These are phyloP conservation scores for Aspergillus avenaceus DNA, from an alignment of 495 filamentous ascomycete genomes.

Conservation along the genomic window DNA sequence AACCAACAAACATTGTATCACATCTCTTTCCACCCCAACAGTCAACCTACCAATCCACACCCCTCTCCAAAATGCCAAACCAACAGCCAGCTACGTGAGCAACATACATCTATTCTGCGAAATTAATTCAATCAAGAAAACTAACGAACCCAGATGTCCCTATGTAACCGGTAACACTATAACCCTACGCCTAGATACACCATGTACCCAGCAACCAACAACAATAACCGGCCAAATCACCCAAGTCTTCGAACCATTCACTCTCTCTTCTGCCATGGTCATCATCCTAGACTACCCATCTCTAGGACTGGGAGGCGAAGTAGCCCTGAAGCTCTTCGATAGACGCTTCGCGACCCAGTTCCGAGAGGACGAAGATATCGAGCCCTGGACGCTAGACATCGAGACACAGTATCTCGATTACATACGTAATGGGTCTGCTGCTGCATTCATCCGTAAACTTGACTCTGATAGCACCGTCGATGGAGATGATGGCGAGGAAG, in stretches of 20 bases:
- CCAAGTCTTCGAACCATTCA: conserved; percentile 23
- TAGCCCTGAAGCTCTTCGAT: conserved; percentile 27
- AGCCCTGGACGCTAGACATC: conserved; percentile 14
- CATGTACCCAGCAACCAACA: not conserved
- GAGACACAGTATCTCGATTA: conserved; percentile 20
- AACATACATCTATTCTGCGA: too few relatives aligned
- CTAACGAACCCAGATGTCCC: conserved; percentile 15
- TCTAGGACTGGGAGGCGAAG: conserved; percentile 5
- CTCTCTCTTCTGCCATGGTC: conserved; percentile 22
- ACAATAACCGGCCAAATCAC: conserved; percentile 9
- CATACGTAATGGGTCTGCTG: conserved; percentile 11
- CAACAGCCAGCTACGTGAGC: too few relatives aligned
- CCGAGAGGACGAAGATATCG: conserved; percentile 14
- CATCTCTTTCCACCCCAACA: too few relatives aligned
- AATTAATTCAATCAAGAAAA: too few relatives aligned
- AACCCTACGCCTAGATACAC: conserved; percentile 5
- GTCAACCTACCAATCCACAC: too few relatives aligned
- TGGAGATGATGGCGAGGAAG: too few relatives aligned
- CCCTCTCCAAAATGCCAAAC: too few relatives aligned
- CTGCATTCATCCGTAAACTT: conserved; percentile 11
- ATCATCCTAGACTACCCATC: conserved; percentile 11
- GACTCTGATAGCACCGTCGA: not conserved
- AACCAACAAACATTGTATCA: too few relatives aligned
- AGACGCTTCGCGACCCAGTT: conserved; percentile 27
- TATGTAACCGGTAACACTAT: conserved; percentile 14